Evolutionary conservation across 2,329 filamentous ascomycete species (phyloP).

Genomic region (Ophiostoma sp.): DNA sequence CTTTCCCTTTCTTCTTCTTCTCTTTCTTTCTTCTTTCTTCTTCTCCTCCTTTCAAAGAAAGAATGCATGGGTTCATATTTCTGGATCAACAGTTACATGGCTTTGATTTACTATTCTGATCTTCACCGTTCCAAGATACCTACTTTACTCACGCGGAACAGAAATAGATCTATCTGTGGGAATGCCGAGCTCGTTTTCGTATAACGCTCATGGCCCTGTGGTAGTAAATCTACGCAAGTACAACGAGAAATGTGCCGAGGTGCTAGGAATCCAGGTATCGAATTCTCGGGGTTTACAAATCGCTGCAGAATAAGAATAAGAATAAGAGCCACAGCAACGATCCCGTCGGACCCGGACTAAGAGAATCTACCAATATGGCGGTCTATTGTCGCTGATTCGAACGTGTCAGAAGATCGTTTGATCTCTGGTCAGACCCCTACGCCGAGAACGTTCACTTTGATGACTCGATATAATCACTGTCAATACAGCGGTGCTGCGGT

Average conservation of each 20-base stretch:
- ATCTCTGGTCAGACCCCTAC: background rate
- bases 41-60: no score
- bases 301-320: conserved; percentile 11
- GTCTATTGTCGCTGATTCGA: background rate
- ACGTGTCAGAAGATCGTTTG: conserved; percentile 4
- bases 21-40: no score
- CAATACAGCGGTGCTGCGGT: background rate
- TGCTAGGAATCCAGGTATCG: background rate
- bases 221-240: background rate
- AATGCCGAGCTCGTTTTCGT: background rate
- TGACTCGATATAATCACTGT: background rate
- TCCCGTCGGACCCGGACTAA: background rate
- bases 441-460: background rate
- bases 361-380: background rate
- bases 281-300: conserved; percentile 1
- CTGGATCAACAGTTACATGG: no score
- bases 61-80: no score
- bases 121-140: no score
- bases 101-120: no score
- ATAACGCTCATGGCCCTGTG: background rate
- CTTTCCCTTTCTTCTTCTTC: background rate
- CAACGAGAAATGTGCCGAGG: background rate
- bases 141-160: background rate
- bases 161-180: background rate
- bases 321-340: background rate